phyloP scores from a whole-genome alignment of 108 stramenopile genomes.

The Fragilariopsis cylindrus region DNA sequence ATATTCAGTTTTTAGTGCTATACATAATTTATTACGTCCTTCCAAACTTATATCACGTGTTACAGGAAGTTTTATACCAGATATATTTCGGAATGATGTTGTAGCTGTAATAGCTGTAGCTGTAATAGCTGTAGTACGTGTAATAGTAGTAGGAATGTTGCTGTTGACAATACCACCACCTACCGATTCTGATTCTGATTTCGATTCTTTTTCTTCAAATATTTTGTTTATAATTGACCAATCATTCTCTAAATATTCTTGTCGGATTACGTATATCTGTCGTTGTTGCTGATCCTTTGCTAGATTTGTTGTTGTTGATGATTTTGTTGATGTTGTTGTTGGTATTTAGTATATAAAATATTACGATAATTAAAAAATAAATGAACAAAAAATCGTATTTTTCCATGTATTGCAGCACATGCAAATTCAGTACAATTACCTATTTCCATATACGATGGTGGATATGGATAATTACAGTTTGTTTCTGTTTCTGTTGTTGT shows the following conservation, averaged over 20 bases:
- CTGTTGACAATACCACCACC: too few species aligned
- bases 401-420: constrained; percentile 43
- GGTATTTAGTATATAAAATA: constrained; percentile 31
- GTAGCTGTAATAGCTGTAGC: constrained; percentile 15
- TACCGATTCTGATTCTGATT: not conserved
- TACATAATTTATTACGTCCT: constrained; percentile 38
- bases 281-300: too few species aligned
- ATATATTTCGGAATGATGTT: constrained; percentile 12
- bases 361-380: constrained; percentile 47
- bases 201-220: constrained; percentile 20
- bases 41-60: constrained; percentile 35
- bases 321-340: not conserved
- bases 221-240: constrained; percentile 50
- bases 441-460: constrained; percentile 24
- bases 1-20: constrained; percentile 49
- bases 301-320: not conserved
- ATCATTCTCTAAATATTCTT: constrained; percentile 58
- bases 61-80: constrained; percentile 35
- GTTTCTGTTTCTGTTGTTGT: not conserved
- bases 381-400: constrained; percentile 42
- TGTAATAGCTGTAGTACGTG: constrained; percentile 1
- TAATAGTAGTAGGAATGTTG: too few species aligned
- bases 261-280: constrained; percentile 40
- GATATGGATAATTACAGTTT: constrained; percentile 45
- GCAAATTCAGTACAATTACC: constrained; percentile 30